Percentiles rank a stretch among this genome's conserved stretches.
Conservation (phyloP, 2,329 filamentous ascomycete species). For the Talaromyces rugulosus region DNA sequence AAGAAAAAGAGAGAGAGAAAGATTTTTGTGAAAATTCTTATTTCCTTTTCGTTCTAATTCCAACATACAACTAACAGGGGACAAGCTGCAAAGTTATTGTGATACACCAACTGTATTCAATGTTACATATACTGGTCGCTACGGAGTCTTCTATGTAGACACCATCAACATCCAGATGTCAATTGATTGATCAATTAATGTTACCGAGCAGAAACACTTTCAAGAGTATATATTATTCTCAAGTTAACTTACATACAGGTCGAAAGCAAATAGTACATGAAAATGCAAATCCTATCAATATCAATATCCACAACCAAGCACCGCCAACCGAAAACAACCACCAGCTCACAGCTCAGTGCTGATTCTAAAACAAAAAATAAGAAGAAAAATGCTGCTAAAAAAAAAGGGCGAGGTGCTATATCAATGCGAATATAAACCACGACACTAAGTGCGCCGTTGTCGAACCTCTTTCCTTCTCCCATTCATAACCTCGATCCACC, state of each 20-base stretch:
- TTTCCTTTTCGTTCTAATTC: too few relatives aligned
- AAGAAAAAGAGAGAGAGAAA: too few relatives aligned
- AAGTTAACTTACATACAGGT: constrained; percentile 10
- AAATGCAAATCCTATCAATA: constrained; percentile 3
- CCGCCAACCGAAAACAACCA: background rate
- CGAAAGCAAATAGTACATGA: constrained; percentile 3
- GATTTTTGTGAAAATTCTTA: too few relatives aligned
- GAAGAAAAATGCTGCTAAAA: constrained; percentile 2
- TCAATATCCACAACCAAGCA: constrained; percentile 1
- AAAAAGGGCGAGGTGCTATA: constrained; percentile 2
- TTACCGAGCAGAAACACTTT: background rate
- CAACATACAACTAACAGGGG: too few relatives aligned
- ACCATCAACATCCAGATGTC: too few relatives aligned
- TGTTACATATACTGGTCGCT: background rate
- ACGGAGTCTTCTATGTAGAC: constrained; percentile 35
- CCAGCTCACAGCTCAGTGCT: background rate
- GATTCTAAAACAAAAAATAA: background rate
- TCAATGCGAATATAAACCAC: constrained; percentile 3
- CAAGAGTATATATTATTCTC: background rate
- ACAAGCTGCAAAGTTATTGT: too few relatives aligned
- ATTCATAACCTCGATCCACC: constrained; percentile 4
- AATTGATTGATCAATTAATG: background rate
- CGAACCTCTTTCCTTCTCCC: background rate
- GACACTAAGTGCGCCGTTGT: constrained; percentile 6
- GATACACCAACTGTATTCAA: too few relatives aligned